A percentile compares a stretch with the other conserved stretches of the same genome.
Conservation (phyloP, 129 eudicot genomes). For the Pulicaria dysenterica region DNA sequence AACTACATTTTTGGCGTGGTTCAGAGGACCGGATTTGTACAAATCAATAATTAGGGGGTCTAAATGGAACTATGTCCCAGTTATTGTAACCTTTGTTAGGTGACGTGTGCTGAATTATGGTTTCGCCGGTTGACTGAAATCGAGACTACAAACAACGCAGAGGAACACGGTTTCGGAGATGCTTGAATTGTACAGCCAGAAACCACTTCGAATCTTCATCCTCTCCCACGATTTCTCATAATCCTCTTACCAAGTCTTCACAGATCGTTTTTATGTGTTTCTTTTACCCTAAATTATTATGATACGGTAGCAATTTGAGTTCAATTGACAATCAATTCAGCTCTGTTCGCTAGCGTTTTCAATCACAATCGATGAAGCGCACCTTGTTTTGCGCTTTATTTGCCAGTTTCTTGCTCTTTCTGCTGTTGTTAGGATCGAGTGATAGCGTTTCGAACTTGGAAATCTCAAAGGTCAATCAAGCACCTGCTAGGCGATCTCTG, state of each 20-base stretch:
- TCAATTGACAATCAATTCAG: constrained; percentile 23
- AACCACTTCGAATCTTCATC: constrained; percentile 38
- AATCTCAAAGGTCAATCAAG: constrained; percentile 18
- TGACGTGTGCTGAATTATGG: constrained; percentile 26
- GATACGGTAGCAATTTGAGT: constrained; percentile 7
- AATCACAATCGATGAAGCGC: constrained; percentile 20
- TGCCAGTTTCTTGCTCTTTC: constrained; percentile 1
- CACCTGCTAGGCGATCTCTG: constrained; percentile 51
- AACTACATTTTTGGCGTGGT: too few relatives aligned
- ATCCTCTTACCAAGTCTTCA: constrained; percentile 3
- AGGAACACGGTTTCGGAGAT: constrained; percentile 33
- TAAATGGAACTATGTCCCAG: background rate
- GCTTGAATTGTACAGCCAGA: constrained; percentile 37
- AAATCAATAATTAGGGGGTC: constrained; percentile 6
- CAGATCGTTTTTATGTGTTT: background rate
- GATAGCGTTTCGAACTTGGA: constrained; percentile 26
- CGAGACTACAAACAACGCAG: background rate
- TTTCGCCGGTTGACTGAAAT: constrained; percentile 27
- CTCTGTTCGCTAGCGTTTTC: constrained; percentile 7
- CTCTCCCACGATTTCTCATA: constrained; percentile 16
- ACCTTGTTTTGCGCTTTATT: background rate
- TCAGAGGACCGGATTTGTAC: constrained; percentile 1
- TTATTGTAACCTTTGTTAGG: background rate
- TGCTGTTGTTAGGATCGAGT: constrained; percentile 34
- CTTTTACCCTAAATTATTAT: constrained; percentile 3